Percentiles rank a stretch among this genome's conserved stretches.
Evolutionary conservation across 2,329 filamentous ascomycete species (phyloP).

Genomic region (Botryosphaeria agaves): DNA sequence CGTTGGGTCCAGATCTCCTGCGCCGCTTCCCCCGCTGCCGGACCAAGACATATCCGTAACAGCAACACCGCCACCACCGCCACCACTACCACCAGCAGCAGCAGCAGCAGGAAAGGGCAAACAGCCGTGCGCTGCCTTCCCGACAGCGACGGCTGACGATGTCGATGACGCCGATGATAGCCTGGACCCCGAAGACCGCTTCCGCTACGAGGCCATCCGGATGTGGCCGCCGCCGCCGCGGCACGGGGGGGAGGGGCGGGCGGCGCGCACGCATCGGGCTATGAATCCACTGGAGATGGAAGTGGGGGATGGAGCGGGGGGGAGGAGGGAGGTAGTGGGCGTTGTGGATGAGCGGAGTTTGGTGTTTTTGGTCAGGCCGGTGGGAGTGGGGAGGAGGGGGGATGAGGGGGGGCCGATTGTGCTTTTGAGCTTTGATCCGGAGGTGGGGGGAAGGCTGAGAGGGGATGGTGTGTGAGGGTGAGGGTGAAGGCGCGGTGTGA

Average conservation of each 20-base stretch:
- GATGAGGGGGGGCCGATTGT: conserved; percentile 12
- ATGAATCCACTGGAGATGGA: too few relatives aligned
- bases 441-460: too few relatives aligned
- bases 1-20: conserved; percentile 26
- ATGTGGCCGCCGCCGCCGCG: conserved; percentile 10
- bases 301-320: too few relatives aligned
- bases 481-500: too few relatives aligned
- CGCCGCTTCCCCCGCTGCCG: conserved; percentile 7
- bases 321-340: conserved; percentile 11
- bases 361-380: conserved; percentile 16
- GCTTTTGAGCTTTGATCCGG: conserved; percentile 14
- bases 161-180: too few relatives aligned
- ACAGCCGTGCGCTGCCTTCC: neutral
- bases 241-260: too few relatives aligned
- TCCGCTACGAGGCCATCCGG: conserved; percentile 3
- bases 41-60: too few relatives aligned
- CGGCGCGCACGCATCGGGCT: too few relatives aligned
- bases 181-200: neutral
- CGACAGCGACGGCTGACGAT: too few relatives aligned
- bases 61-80: too few relatives aligned
- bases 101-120: neutral
- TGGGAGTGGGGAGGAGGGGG: conserved; percentile 8
- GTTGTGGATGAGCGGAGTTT: conserved; percentile 15
- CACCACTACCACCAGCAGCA: too few relatives aligned
- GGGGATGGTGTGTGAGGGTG: too few relatives aligned